Conservation (phyloP, 1,284 basidiomycete genomes). For the Pseudozyma thailandica region DNA sequence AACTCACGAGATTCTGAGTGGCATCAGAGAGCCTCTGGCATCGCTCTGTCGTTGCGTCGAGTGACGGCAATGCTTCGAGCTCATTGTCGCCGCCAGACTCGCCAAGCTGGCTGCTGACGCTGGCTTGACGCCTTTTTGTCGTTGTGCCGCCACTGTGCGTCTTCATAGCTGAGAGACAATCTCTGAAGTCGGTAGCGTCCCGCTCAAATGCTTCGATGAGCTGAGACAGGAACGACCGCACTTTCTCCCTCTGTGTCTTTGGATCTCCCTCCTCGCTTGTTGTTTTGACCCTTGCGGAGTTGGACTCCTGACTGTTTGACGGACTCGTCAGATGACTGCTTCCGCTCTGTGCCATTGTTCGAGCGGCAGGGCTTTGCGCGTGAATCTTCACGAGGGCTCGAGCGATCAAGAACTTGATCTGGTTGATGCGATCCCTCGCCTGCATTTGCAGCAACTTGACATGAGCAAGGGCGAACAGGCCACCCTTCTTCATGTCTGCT, state of each 20-base stretch:
- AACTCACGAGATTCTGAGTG: slow-evolving; percentile 13
- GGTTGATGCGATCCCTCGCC: slow-evolving; percentile 31
- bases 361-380: not conserved
- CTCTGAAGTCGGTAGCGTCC: slow-evolving; percentile 22
- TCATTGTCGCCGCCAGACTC: not conserved
- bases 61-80: slow-evolving; percentile 6
- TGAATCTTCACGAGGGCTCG: slow-evolving; percentile 12
- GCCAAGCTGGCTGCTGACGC: not conserved
- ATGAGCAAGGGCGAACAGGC: slow-evolving; percentile 20
- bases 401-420: slow-evolving; percentile 34
- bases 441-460: slow-evolving; percentile 28
- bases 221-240: slow-evolving; percentile 12
- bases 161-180: slow-evolving; percentile 26
- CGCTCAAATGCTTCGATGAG: slow-evolving; percentile 30
- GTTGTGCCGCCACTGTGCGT: slow-evolving; percentile 11
- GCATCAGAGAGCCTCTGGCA: slow-evolving; percentile 7
- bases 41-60: slow-evolving; percentile 14
- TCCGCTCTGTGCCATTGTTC: not conserved
- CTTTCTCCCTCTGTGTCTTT: not conserved
- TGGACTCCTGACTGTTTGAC: not conserved
- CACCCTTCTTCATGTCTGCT: slow-evolving; percentile 20
- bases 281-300: not conserved
- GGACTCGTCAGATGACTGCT: not conserved
- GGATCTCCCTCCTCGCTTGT: not conserved
- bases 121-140: slow-evolving; percentile 4